Evolutionary conservation across 352 stramenopile genomes (phyloP).

Genomic region (Plasmopara viticola): DNA sequence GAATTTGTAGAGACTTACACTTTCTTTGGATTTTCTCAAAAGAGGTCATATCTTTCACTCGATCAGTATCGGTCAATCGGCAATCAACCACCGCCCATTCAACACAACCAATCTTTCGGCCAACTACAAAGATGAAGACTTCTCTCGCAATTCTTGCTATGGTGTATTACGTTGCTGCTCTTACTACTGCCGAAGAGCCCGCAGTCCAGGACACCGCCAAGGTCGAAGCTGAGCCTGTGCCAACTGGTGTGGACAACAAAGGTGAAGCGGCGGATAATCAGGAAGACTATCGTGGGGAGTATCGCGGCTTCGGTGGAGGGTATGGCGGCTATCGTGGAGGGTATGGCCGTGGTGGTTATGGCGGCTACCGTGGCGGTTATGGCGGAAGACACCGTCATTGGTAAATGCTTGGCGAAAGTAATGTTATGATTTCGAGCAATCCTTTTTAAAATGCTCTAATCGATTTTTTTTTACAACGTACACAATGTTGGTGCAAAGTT

Average conservation of each 20-base stretch:
- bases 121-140: slow-evolving; percentile 4
- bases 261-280: background rate
- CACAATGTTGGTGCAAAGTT: too few species aligned
- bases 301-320: background rate
- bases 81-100: slow-evolving; percentile 1
- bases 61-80: background rate
- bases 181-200: slow-evolving; percentile 8
- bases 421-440: too few species aligned
- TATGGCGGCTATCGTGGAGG: slow-evolving; percentile 1
- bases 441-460: too few species aligned
- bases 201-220: background rate
- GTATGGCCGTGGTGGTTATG: background rate
- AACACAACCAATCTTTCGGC: slow-evolving; percentile 1
- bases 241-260: background rate
- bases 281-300: background rate
- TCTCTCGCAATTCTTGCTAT: slow-evolving; percentile 8
- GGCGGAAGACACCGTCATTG: too few species aligned
- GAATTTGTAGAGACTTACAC: background rate
- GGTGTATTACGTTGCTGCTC: slow-evolving; percentile 7
- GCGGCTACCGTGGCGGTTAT: background rate
- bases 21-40: slow-evolving; percentile 1
- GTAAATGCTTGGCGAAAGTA: too few species aligned
- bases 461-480: too few species aligned
- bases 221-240: background rate
- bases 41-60: background rate